Evolutionary conservation across 306 rosid genomes (phyloP).

Genomic region (Trifolium repens): DNA sequence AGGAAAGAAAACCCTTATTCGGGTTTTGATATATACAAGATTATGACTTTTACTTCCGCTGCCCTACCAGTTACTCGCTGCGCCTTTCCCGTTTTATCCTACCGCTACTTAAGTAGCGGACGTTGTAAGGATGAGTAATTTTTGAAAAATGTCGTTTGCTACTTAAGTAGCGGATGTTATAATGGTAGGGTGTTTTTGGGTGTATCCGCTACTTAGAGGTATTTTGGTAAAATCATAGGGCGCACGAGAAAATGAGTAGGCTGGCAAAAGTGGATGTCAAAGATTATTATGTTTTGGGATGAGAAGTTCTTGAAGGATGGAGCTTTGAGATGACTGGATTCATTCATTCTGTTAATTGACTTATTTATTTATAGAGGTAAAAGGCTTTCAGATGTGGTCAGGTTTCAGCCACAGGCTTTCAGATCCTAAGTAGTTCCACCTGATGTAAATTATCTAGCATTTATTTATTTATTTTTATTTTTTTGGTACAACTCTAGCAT

Average conservation of each 20-base stretch:
- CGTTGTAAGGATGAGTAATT: no score
- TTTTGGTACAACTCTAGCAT: no score
- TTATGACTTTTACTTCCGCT: neutral
- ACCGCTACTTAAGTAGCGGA: no score
- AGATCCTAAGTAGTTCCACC: neutral
- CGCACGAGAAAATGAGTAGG: no score
- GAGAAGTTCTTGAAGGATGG: constrained; percentile 24
- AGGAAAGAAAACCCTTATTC: neutral
- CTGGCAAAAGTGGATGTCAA: no score
- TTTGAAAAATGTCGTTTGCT: no score
- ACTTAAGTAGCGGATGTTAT: no score
- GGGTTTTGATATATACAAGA: constrained; percentile 39
- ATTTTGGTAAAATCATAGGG: no score
- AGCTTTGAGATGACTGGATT: constrained; percentile 36
- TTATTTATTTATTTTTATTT: neutral
- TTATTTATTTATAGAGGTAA: constrained; percentile 27
- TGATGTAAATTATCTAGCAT: neutral
- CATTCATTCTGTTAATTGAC: constrained; percentile 35
- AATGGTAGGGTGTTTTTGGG: no score
- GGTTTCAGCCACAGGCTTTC: neutral
- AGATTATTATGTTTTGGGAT: neutral
- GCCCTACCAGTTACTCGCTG: no score
- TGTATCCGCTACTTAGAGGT: no score
- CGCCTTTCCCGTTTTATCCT: no score
- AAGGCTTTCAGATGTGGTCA: constrained; percentile 3